These are phyloP conservation scores for Ensete ventricosum DNA, from an alignment of 176 grass and related monocot species.

Conservation along the genomic window DNA sequence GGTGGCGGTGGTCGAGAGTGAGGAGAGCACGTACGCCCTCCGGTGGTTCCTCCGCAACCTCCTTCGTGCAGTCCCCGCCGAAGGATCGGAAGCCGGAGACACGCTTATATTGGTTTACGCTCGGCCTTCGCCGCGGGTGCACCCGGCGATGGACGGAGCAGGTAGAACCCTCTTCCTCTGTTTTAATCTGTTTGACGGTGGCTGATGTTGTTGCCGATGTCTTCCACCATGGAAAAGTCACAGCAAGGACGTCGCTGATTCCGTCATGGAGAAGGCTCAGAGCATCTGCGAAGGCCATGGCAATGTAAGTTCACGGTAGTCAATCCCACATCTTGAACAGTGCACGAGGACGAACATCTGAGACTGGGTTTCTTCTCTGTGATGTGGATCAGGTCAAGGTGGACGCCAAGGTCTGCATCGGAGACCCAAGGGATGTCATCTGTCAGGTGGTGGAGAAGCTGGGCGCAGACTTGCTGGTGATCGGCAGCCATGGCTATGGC, in stretches of 20 bases:
- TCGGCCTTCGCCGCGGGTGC: constrained; percentile 33
- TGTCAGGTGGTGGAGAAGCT: constrained; percentile 4
- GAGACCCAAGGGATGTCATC: constrained; percentile 19
- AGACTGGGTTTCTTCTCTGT: neutral
- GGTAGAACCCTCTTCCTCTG: constrained; percentile 19
- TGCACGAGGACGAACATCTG: neutral
- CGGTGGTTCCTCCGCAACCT: constrained; percentile 63
- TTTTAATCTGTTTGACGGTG: neutral
- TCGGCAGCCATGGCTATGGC: constrained; percentile 25
- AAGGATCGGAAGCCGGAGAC: constrained; percentile 11
- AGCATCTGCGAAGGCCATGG: constrained; percentile 45
- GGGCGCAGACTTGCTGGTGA: constrained; percentile 20
- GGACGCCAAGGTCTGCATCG: constrained; percentile 16
- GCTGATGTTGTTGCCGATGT: neutral
- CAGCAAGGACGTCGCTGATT: constrained; percentile 58
- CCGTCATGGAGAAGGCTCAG: constrained; percentile 49
- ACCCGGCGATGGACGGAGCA: constrained; percentile 46
- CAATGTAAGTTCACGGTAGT: constrained; percentile 21
- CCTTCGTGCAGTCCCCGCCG: constrained; percentile 1
- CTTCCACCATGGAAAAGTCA: constrained; percentile 43
- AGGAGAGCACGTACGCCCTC: constrained; percentile 63
- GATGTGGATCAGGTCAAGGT: constrained; percentile 26
- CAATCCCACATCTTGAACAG: neutral
- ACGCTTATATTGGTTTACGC: constrained; percentile 59
- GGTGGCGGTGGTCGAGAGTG: constrained; percentile 76